Conservation (phyloP, 228 moss, liverwort and hornwort genomes). For the Sphagnum magellanicum region DNA sequence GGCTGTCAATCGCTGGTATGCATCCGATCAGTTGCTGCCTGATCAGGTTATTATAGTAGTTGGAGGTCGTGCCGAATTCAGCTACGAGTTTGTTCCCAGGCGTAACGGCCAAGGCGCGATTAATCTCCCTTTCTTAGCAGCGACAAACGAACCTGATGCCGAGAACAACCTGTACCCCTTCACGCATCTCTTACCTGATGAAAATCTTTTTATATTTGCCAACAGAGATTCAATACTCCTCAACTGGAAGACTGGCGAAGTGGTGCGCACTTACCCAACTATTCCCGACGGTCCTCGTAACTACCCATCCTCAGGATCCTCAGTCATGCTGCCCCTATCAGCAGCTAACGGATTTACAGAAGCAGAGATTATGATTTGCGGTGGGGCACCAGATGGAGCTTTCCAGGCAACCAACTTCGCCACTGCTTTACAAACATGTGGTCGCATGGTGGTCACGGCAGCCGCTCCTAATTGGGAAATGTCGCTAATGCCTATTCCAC, state of each 20-base stretch:
- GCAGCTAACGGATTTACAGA: conserved; percentile 4
- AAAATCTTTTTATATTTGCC: conserved; percentile 38
- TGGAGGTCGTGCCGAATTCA: conserved; percentile 21
- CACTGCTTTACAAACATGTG: conserved; percentile 17
- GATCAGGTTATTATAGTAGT: conserved; percentile 27
- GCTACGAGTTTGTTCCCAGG: conserved; percentile 31
- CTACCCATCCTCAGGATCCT: conserved; percentile 13
- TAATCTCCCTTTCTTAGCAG: conserved; percentile 14
- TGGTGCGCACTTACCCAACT: conserved; percentile 6
- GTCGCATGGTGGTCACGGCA: conserved; percentile 18
- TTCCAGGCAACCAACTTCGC: conserved; percentile 2
- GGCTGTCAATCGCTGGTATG: conserved; percentile 24
- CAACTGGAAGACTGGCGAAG: conserved; percentile 14
- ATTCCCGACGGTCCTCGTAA: conserved; percentile 10
- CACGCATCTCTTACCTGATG: conserved; percentile 25
- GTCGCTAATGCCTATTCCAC: conserved; percentile 36
- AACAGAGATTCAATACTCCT: conserved; percentile 33
- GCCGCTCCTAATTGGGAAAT: conserved; percentile 18
- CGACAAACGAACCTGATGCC: conserved; percentile 11
- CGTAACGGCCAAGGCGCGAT: conserved; percentile 1
- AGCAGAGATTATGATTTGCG: conserved; percentile 16
- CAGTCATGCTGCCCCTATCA: conserved; percentile 16
- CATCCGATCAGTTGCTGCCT: conserved; percentile 29
- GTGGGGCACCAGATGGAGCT: conserved; percentile 9
- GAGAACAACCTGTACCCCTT: conserved; percentile 45